A percentile compares a stretch with the other conserved stretches of the same genome.
These are phyloP conservation scores for Neurospora sp. DNA, from an alignment of 495 filamentous ascomycete species.

Conservation along the genomic window DNA sequence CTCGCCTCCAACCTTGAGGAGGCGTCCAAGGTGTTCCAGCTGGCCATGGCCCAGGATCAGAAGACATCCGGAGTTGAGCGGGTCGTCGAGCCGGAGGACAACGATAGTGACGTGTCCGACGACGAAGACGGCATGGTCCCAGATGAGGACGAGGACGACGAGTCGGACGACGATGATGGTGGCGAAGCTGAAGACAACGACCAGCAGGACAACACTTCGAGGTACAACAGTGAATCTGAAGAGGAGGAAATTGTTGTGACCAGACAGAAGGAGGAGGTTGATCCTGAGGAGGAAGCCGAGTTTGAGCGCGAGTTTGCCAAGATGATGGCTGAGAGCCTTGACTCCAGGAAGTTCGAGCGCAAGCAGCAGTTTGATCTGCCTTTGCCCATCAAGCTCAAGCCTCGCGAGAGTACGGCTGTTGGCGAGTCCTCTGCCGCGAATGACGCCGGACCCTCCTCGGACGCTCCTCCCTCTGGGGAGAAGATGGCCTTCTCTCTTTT, in stretches of 20 bases:
- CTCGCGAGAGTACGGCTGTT: slow-evolving; percentile 45
- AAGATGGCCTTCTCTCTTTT: slow-evolving; percentile 91
- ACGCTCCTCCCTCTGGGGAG: slow-evolving; percentile 20
- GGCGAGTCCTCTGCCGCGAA: slow-evolving; percentile 16
- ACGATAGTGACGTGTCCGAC: slow-evolving; percentile 56
- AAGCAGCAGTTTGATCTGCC: slow-evolving; percentile 91
- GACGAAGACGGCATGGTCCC: slow-evolving; percentile 46
- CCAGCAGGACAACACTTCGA: slow-evolving; percentile 27
- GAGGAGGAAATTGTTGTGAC: slow-evolving; percentile 89
- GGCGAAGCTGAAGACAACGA: slow-evolving; percentile 38
- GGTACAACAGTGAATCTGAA: slow-evolving; percentile 48
- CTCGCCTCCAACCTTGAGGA: slow-evolving; percentile 71
- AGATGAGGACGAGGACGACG: slow-evolving; percentile 30
- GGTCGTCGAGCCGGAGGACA: slow-evolving; percentile 54
- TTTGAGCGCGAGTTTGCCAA: slow-evolving; percentile 98
- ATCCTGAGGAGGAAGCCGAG: slow-evolving; percentile 90
- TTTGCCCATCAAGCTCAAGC: slow-evolving; percentile 71
- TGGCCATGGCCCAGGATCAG: slow-evolving; percentile 81
- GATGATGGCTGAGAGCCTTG: slow-evolving; percentile 95
- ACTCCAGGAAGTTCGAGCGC: slow-evolving; percentile 87
- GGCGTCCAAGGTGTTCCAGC: slow-evolving; percentile 72
- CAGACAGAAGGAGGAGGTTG: slow-evolving; percentile 76
- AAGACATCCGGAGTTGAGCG: slow-evolving; percentile 65
- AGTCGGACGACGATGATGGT: slow-evolving; percentile 39
- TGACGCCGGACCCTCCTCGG: slow-evolving; percentile 17